Evolutionary conservation across 768 basidiomycete genomes (phyloP), one percentile per base, ranked within the genome.

Genomic region (Kwoniella dejecticola): DNA sequence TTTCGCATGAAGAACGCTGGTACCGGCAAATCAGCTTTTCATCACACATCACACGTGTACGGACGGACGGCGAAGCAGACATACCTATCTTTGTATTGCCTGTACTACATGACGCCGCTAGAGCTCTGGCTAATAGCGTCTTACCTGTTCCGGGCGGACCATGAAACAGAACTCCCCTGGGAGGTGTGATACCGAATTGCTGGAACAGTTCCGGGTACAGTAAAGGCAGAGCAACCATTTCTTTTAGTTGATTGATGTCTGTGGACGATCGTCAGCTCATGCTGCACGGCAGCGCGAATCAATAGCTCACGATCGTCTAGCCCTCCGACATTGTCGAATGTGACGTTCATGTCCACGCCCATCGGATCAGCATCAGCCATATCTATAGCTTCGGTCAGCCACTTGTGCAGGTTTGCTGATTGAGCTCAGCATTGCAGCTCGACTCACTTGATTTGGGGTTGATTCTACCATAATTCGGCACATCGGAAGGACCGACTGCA

Each of bases 1-100:
- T 99, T 99, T 49, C 96, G 88, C 96, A 99, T 98, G 83, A 95
- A 99, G 82, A 99, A 99, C 1, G 96, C 93, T 94, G 67, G 36
- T 30, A 7, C 0, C 15, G 23, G 24, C 30, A 17, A 3, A 46
- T 68, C 48, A 68, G 67, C 30, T 30, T 52, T 13, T 30, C 15
- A 31, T n/a, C 12, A n/a, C n/a, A n/a, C n/a, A n/a, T n/a, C n/a
- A n/a, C n/a, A n/a, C 10, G 38, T 12, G 13, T 27, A 7, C 11
- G 23, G 33, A 7, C 33, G 15, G 7, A 36, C 23, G 7, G 57
- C 17, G 10, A 30, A 33, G 55, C 12, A 11, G 27, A 83, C 90
- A 52, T 77, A 93, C 92, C 88, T 47, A 97, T 92, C 68, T 88
- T 87, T 62, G 88, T 87, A 41, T 91, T 92, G 33, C 89, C 87